Evolutionary conservation across 2,329 filamentous ascomycete species (phyloP).

Genomic region (Paecilomyces niveus): DNA sequence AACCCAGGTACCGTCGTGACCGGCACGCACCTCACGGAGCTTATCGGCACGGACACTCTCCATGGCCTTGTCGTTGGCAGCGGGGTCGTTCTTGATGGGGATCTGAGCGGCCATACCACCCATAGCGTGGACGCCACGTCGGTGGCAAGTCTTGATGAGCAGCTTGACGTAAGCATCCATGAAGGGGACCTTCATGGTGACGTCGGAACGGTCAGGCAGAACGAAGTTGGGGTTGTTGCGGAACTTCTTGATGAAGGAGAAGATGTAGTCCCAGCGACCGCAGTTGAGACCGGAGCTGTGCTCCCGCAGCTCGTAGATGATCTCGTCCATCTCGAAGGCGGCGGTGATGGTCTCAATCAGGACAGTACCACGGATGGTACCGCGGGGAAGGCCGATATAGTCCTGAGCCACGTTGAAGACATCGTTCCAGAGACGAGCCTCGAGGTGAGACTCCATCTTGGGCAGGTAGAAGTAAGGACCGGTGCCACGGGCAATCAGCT

Average conservation of each 20-base stretch:
- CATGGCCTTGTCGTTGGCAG: conserved; percentile 91
- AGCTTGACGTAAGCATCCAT: conserved; percentile 98
- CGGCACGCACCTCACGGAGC: conserved; percentile 87
- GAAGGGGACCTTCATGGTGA: conserved; percentile 98
- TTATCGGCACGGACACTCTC: conserved; percentile 89
- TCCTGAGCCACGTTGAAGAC: conserved; percentile 95
- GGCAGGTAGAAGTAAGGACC: conserved; percentile 98
- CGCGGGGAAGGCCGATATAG: conserved; percentile 78
- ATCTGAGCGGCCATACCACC: conserved; percentile 98
- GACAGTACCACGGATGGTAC: conserved; percentile 90
- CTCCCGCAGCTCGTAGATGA: conserved; percentile 97
- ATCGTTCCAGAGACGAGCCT: conserved; percentile 97
- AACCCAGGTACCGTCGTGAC: conserved; percentile 96
- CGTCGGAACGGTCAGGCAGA: conserved; percentile 79
- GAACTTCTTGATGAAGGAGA: conserved; percentile 99
- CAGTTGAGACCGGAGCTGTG: conserved; percentile 97
- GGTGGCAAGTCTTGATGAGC: conserved; percentile 96
- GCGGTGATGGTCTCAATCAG: conserved; percentile 97
- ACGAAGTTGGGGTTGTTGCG: conserved; percentile 89
- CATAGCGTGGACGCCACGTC: conserved; percentile 96
- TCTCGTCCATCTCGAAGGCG: conserved; percentile 99
- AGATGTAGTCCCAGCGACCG: conserved; percentile 99
- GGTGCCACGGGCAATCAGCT: conserved; percentile 73
- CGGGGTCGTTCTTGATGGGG: conserved; percentile 90
- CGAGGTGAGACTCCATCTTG: conserved; percentile 97